These are phyloP conservation scores for Purpureocillium lavendulum DNA, from an alignment of 2,329 filamentous ascomycete species.

Conservation along the genomic window DNA sequence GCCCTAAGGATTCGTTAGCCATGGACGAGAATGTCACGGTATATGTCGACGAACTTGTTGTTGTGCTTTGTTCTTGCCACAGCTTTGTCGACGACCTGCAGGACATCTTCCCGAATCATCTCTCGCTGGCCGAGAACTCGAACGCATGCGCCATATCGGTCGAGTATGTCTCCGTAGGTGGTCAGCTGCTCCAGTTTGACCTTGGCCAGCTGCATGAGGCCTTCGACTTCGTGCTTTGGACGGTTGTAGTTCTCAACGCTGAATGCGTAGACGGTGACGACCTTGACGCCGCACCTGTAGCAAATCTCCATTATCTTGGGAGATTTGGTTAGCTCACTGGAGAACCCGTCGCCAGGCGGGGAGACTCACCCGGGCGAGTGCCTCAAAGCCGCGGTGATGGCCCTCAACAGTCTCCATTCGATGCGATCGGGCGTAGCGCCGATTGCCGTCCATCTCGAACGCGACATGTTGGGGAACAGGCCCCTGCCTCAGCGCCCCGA, in stretches of 20 bases:
- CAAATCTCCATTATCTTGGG: conserved; percentile 84
- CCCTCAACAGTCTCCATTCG: conserved; percentile 95
- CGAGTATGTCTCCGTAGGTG: conserved; percentile 86
- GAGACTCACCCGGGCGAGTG: conserved; percentile 68
- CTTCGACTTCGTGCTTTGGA: conserved; percentile 92
- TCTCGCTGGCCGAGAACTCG: conserved; percentile 78
- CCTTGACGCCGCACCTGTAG: conserved; percentile 94
- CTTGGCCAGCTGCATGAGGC: conserved; percentile 95
- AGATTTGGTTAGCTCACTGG: conserved; percentile 8
- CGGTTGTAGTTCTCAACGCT: conserved; percentile 99
- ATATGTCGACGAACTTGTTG: conserved; percentile 47
- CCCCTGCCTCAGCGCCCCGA: conserved; percentile 81
- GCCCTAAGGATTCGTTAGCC: conserved; percentile 27
- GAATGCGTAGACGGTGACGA: conserved; percentile 96
- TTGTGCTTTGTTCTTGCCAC: conserved; percentile 84
- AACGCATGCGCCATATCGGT: conserved; percentile 84
- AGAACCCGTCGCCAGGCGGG: background rate
- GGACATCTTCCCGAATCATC: conserved; percentile 76
- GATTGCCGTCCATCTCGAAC: conserved; percentile 99
- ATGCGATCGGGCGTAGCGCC: conserved; percentile 81
- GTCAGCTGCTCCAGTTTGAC: conserved; percentile 86
- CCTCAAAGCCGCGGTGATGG: conserved; percentile 92
- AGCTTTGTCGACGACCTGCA: conserved; percentile 80
- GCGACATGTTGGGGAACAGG: conserved; percentile 91
- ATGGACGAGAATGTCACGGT: background rate